These are phyloP conservation scores for Aleurites moluccanus DNA, from an alignment of 441 rosid species.

Conservation along the genomic window DNA sequence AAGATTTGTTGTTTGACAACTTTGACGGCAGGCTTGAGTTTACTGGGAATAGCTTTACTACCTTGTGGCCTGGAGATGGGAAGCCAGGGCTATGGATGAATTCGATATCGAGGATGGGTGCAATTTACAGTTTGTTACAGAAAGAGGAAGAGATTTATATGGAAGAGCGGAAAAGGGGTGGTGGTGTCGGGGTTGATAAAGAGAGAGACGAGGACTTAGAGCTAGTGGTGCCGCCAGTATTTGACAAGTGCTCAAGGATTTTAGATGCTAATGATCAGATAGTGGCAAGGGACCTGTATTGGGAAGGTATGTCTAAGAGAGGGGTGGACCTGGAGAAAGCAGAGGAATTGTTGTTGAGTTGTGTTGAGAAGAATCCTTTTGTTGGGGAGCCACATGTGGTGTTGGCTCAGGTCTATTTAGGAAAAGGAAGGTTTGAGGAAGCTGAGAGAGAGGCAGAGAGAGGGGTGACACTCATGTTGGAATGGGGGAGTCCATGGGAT, in stretches of 20 bases:
- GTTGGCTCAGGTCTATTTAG: conserved; percentile 61
- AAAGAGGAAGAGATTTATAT: conserved; percentile 72
- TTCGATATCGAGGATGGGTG: conserved; percentile 77
- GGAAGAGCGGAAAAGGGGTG: conserved; percentile 47
- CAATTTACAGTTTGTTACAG: conserved; percentile 53
- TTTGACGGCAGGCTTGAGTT: conserved; percentile 62
- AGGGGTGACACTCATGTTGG: conserved; percentile 64
- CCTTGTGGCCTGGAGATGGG: conserved; percentile 87
- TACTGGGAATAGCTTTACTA: conserved; percentile 45
- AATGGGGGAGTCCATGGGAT: conserved; percentile 96
- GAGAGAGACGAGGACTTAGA: conserved; percentile 67
- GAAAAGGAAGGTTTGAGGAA: conserved; percentile 59
- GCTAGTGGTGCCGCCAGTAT: conserved; percentile 72
- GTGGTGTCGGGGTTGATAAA: conserved; percentile 31
- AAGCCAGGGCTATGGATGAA: conserved; percentile 87
- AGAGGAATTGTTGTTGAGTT: conserved; percentile 46
- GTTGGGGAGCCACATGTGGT: conserved; percentile 85
- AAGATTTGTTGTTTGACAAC: conserved; percentile 65
- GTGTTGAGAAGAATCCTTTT: conserved; percentile 70
- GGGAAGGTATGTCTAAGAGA: conserved; percentile 54
- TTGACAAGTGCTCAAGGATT: conserved; percentile 56
- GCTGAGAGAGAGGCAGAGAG: conserved; percentile 61
- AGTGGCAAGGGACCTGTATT: conserved; percentile 60
- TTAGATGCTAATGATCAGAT: conserved; percentile 59
- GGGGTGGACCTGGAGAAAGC: conserved; percentile 38